Base-by-base conservation (phyloP, 2,329 filamentous ascomycete species). In the Alternaria consortialis region DNA sequence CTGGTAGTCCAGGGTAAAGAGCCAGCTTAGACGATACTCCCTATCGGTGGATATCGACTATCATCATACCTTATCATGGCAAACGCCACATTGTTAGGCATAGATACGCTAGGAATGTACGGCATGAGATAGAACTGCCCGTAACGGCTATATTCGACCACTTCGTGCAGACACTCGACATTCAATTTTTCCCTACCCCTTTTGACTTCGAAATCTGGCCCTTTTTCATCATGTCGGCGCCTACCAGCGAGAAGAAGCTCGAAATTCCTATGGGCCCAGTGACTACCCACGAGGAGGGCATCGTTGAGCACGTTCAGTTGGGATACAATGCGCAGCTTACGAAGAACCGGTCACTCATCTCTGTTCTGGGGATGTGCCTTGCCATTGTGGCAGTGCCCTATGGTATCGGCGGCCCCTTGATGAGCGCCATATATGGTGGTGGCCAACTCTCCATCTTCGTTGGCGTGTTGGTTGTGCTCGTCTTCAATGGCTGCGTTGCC, bases 221-320 rank as follows among this genome's bases (percentile, higher is more conserved):
- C 25, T 43, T 43, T 43, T 11, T 6, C 13, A 43, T 15, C 15
- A 43, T 43, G 40, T 43, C 13, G 23, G 40, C 40, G 23, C 5
- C 40, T 15, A 43, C 13, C 40, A 43, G 23, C 23, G 23, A 43
- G 13, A 43, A 43, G 40, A 43, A 43, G 13, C 23, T 43, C 23
- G 40, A 17, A 13, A 43, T 9, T 27, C 23, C n/a, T 11, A 7
- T 56, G 39, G 53, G 39, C 4, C 40, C 25, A 4, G 42, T 56
- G 8, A 34, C 87, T 7, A 88, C 53, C 8, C 27, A 23, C 13
- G 53, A 37, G 15, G 40, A 56, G 17, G 53, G 53, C 25, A 12
- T 56, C 13, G 53, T 56, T 20, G 36, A 48, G 44, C 42, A 56
- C n/a, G 53, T 56, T 13, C 53, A 55, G 2, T 46, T 56, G 27